phyloP scores from a whole-genome alignment of 768 basidiomycete species.

The Boletus fagicola region DNA sequence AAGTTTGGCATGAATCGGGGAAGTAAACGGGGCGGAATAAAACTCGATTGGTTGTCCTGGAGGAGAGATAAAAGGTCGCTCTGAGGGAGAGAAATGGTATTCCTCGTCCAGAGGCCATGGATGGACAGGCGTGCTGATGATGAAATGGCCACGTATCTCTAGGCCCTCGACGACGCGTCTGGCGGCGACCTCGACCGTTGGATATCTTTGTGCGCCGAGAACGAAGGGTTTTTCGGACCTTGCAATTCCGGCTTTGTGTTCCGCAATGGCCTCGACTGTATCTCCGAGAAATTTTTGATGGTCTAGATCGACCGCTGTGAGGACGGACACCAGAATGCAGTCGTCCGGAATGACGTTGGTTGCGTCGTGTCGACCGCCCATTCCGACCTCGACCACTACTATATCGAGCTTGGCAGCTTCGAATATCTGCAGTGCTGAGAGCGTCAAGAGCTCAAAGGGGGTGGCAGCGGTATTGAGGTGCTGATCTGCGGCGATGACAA shows the following conservation, averaged over 20 bases:
- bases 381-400: conserved; percentile 87
- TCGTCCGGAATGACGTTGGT: conserved; percentile 84
- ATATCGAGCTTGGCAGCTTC: conserved; percentile 70
- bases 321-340: conserved; percentile 68
- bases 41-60: conserved; percentile 44
- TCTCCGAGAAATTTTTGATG: conserved; percentile 88
- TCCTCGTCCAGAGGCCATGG: conserved; percentile 35
- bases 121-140: conserved; percentile 35
- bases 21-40: conserved; percentile 42
- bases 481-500: conserved; percentile 50
- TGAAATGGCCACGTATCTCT: conserved; percentile 41
- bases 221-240: conserved; percentile 61
- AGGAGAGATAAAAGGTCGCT: conserved; percentile 33
- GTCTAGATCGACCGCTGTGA: conserved; percentile 89
- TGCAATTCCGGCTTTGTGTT: conserved; percentile 82
- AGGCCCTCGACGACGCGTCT: conserved; percentile 39
- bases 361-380: conserved; percentile 91
- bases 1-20: conserved; percentile 48
- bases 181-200: conserved; percentile 47
- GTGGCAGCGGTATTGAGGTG: conserved; percentile 49
- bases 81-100: conserved; percentile 34
- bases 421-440: conserved; percentile 77
- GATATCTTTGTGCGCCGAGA: conserved; percentile 59
- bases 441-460: conserved; percentile 82
- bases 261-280: conserved; percentile 69